phyloP scores from a whole-genome alignment of 345 rosid genomes.

The Diplotaxis tenuifolia region DNA sequence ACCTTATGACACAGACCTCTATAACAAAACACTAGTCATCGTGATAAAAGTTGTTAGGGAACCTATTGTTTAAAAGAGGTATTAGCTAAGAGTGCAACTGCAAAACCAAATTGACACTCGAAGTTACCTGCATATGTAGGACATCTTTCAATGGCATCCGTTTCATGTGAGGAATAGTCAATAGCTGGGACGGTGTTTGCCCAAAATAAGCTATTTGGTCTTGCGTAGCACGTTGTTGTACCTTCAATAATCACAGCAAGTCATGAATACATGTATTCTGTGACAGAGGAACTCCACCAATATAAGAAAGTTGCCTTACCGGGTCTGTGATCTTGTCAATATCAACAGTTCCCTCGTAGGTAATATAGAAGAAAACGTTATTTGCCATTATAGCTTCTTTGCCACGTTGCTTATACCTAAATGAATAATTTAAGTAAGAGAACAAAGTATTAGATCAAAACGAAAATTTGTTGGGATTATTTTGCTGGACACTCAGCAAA shows the following conservation, averaged over 20 bases:
- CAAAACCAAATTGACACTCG: conserved; percentile 20
- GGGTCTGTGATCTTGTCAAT: conserved; percentile 86
- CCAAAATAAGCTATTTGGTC: conserved; percentile 99
- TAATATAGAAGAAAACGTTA: conserved; percentile 94
- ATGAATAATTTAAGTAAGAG: conserved; percentile 29
- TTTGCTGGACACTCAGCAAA: conserved; percentile 12
- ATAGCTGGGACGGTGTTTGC: conserved; percentile 97
- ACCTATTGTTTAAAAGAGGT: conserved; percentile 10
- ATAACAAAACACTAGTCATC: not conserved
- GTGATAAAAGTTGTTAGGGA: not conserved
- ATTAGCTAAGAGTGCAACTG: conserved; percentile 1
- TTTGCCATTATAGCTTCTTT: conserved; percentile 93
- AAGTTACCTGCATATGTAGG: conserved; percentile 80
- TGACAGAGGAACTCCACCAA: conserved; percentile 14
- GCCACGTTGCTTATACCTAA: conserved; percentile 95
- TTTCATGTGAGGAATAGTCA: conserved; percentile 80
- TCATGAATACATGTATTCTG: conserved; percentile 11
- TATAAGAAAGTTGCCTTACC: conserved; percentile 46
- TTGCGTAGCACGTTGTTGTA: conserved; percentile 88
- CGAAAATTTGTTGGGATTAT: conserved; percentile 2
- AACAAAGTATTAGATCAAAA: not conserved
- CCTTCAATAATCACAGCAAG: conserved; percentile 47
- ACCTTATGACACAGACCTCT: not conserved
- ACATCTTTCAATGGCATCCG: conserved; percentile 77
- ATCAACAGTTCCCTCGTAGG: conserved; percentile 94